Evolutionary conservation across 139 green algal species (phyloP), one percentile per base, ranked within the genome.

Genomic region (Eudorina sp.): DNA sequence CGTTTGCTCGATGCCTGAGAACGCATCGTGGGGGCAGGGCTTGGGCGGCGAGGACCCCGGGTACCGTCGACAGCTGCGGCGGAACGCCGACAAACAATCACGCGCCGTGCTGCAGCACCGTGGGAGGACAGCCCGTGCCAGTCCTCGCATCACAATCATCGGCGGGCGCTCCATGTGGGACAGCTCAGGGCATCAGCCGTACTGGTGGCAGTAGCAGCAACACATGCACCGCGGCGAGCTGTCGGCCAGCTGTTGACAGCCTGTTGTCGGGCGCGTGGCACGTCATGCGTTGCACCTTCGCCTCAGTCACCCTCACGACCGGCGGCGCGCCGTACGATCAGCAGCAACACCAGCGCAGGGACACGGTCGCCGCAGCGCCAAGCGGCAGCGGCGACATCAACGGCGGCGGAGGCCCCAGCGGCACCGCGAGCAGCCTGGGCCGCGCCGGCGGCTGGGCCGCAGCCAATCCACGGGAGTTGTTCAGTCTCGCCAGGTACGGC

Each of bases 271-370:
- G n/a, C 48, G 48, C 21, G 3, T 83, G 75, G 75, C 75, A 68
- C 18, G 48, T 46, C 48, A 83, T 83, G 75, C 75, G 75, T 13
- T 38, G n/a, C 48, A 83, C 75, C 29, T 48, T 83, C 2, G 75
- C 75, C 1, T 83, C 75, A 1, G 48, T 68, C 48, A 34, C 75
- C 6, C 46, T 83, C 16, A 13, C 70, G 36, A 18, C 70, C 31
- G 34, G 14, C 66, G 25, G 66, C 66, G 25, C 5, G 66, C 66
- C n/a, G 31, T 14, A 75, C 3, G 11, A 34, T 53, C 73, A 64
- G 73, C 73, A 64, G 68, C 68, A 53, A 38, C 68, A 81, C 3
- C 45, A 27, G 43, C 73, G 23, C 23, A 4, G 58, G 43, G 11
- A 21, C 14, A 25, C 68, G 41, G 0, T 79, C 19, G 9, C 23